Evolutionary conservation across 257 asterid species (phyloP).

Genomic region (Salvia rosmarinus): DNA sequence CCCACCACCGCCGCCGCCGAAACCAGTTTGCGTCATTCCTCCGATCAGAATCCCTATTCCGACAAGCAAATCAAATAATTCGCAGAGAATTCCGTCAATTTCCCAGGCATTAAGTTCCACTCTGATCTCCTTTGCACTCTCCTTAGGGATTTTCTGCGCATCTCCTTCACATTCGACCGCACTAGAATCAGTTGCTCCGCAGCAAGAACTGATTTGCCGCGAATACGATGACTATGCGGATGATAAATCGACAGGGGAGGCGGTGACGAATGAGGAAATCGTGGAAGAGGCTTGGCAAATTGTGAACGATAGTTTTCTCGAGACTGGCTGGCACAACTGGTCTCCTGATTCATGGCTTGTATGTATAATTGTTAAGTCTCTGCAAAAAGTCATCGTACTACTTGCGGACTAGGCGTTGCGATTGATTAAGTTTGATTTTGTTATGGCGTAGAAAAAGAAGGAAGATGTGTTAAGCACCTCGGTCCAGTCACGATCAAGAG

Average conservation of each 20-base stretch:
- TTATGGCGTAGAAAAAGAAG: conserved; percentile 67
- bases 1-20: conserved; percentile 23
- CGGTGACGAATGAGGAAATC: conserved; percentile 70
- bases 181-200: conserved; percentile 35
- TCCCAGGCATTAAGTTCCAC: conserved; percentile 43
- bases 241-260: conserved; percentile 36
- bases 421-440: conserved; percentile 15
- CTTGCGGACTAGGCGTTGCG: background rate
- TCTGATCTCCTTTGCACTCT: conserved; percentile 60
- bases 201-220: conserved; percentile 53
- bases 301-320: conserved; percentile 81
- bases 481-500: conserved; percentile 75
- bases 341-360: conserved; percentile 84
- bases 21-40: background rate
- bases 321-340: conserved; percentile 69
- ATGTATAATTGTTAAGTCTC: conserved; percentile 28
- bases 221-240: conserved; percentile 50
- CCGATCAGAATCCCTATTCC: conserved; percentile 10
- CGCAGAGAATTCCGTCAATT: conserved; percentile 29
- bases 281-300: conserved; percentile 97
- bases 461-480: conserved; percentile 65
- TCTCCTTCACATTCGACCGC: conserved; percentile 50
- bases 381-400: background rate
- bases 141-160: conserved; percentile 60
- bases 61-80: conserved; percentile 11